A percentile compares a stretch with the other conserved stretches of the same genome.
phyloP scores from a whole-genome alignment of 2,329 filamentous ascomycete species.

The Alternaria ventricosa region DNA sequence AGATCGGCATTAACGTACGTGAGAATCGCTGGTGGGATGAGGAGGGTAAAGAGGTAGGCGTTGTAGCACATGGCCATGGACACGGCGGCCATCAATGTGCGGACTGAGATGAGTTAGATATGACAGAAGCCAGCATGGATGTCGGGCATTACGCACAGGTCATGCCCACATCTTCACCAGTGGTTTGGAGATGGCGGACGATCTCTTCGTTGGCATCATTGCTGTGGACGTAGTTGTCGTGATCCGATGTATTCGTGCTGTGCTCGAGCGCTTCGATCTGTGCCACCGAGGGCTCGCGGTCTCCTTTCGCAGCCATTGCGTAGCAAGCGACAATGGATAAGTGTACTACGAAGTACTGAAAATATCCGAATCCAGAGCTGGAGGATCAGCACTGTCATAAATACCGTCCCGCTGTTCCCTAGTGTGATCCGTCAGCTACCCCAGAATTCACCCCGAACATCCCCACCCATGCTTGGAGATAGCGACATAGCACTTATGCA shows the following conservation, averaged over 20 bases:
- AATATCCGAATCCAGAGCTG: not conserved
- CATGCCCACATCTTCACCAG: constrained; percentile 41
- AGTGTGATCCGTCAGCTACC: not conserved
- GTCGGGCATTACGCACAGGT: constrained; percentile 17
- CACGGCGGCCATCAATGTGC: constrained; percentile 32
- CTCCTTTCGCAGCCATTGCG: constrained; percentile 8
- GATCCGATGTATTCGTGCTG: constrained; percentile 15
- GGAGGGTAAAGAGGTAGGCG: constrained; percentile 42
- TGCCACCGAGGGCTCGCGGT: constrained; percentile 17
- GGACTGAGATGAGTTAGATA: not conserved
- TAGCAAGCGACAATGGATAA: not conserved
- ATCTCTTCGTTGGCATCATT: constrained; percentile 37
- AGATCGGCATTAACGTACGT: constrained; percentile 43
- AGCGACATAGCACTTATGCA: not conserved
- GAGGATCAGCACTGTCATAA: constrained; percentile 4
- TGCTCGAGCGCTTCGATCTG: constrained; percentile 28
- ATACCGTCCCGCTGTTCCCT: constrained; percentile 6
- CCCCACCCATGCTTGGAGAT: constrained; percentile 21
- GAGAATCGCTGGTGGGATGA: constrained; percentile 42
- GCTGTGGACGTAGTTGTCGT: not conserved
- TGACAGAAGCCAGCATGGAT: not conserved
- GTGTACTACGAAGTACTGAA: not conserved
- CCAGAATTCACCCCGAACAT: constrained; percentile 5
- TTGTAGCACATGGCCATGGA: constrained; percentile 43
- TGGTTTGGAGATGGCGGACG: constrained; percentile 34